Conservation (phyloP, 768 basidiomycete genomes). For the Agaricus bisporus region DNA sequence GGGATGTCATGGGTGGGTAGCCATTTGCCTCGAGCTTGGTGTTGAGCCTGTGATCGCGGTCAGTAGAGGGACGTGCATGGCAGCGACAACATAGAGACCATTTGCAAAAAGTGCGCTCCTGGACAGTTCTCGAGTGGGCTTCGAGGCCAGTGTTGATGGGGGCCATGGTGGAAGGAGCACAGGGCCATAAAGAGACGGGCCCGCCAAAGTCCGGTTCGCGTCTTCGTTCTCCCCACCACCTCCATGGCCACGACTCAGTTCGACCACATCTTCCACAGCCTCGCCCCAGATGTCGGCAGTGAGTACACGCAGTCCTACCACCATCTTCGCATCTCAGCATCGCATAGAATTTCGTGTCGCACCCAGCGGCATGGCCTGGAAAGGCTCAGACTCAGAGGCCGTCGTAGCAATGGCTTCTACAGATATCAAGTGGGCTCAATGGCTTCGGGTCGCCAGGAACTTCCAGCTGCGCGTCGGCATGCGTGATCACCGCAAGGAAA, state of each 20-base stretch:
- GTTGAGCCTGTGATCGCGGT: conserved; percentile 66
- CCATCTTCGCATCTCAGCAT: background rate
- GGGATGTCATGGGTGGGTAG: conserved; percentile 82
- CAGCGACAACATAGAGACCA: conserved; percentile 42
- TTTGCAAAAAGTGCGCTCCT: conserved; percentile 87
- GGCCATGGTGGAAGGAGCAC: conserved; percentile 10
- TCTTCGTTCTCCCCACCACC: conserved; percentile 16
- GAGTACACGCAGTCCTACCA: conserved; percentile 28
- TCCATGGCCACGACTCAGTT: conserved; percentile 71
- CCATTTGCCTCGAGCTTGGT: conserved; percentile 85
- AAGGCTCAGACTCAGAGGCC: conserved; percentile 60
- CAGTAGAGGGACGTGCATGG: background rate
- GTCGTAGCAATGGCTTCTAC: conserved; percentile 57
- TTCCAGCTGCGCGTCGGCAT: conserved; percentile 86
- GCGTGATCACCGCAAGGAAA: conserved; percentile 69
- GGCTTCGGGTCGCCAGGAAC: conserved; percentile 87
- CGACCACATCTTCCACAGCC: conserved; percentile 76
- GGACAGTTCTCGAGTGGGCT: conserved; percentile 54
- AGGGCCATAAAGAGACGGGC: conserved; percentile 23
- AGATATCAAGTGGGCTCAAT: conserved; percentile 86
- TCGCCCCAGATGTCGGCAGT: conserved; percentile 77
- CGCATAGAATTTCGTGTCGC: conserved; percentile 80
- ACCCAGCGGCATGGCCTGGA: conserved; percentile 92
- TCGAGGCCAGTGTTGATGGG: conserved; percentile 46
- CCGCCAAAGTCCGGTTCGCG: conserved; percentile 41